Base-by-base conservation (phyloP, 495 filamentous ascomycete species). In the Trichoderma parareesei region DNA sequence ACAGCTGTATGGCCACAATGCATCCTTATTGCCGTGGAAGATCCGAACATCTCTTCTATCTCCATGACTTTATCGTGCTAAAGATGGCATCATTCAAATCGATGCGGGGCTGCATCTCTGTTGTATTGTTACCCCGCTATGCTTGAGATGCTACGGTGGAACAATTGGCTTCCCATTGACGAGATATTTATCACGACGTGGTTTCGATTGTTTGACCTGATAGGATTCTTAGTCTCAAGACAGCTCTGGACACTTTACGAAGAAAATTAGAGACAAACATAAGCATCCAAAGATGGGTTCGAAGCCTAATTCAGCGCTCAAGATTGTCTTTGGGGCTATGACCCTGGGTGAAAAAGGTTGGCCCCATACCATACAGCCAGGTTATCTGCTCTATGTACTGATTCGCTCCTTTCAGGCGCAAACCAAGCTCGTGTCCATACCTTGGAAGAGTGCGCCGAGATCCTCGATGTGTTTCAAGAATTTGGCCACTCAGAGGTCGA, bases 401-500 rank as follows among this genome's bases (percentile, higher is more conserved):
- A 27, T 38, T 33, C 27, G 48, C 2, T 20, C 20, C 7, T 44
- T 8, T 42, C 13, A 67, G 65, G 65, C 13, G 65, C 65, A 8
- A 43, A 48, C 13, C 65, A 64, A 63, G 65, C 65, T 11, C 65
- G 65, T 9, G 42, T 67, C 11, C 61, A 64, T 44, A 63, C 63
- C 48, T 33, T 67, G n/a, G 64, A 67, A 42, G 65, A 67, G 6
- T 48, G 53, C 33, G 48, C 48, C 2, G 65, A 48, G 5, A 67
- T 67, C 14, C 53, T 67, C 11, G 65, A 67, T 48, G 57, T 53
- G 8, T 85, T 88, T 71, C 82, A 87, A 69, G 61, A 65, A 0
- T 72, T 81, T 66, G 84, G 84, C 27, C 78, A 87, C 73, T 77
- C 77, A 61, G 82, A 86, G 63, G 69, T 87, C 65, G 85, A 87